Evolutionary conservation across 257 asterid species (phyloP), one percentile per base, ranked within the genome.

Genomic region (Penstemon newberryi): DNA sequence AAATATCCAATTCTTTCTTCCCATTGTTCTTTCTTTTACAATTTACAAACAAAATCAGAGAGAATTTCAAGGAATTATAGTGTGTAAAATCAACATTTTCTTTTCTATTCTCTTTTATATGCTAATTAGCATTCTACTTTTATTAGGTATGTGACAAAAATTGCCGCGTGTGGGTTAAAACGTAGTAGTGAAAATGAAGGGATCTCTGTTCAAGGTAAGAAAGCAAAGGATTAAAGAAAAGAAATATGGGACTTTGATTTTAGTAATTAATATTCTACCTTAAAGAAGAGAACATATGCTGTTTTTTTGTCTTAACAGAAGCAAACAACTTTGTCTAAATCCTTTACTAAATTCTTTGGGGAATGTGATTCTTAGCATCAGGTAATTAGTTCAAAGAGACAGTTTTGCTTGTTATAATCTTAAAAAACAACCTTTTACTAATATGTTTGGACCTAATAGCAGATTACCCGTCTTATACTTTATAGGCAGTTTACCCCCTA

Each of bases 121-220:
- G 60, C 63, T 60, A 66, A 73, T 72, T 58, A 55, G 74, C 54
- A 67, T 46, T 71, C 70, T 65, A 51, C 77, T 73, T 75, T 55
- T 61, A 25, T 43, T 55, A 66, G 72, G 73, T 63, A 75, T 80
- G 65, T 71, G 84, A 76, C 76, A 76, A 41, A 61, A 55, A 66
- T 56, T 19, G 62, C 49, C 57, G 60, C 43, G 51, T 5, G 65
- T 18, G 56, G 56, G 70, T 33, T 62, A 73, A 47, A 55, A 53
- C 62, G 62, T 4, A 45, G 75, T 52, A 71, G 83, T 77, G 67
- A 81, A 62, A 56, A 33, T 71, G 82, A 79, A 66, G 83, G 80
- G 82, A 73, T 67, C 86, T 74, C 73, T 56, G 78, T 83, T 70
- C 84, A 80, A 85, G 78, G 79, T 46, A 60, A 72, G 33, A 43